Percentiles rank a stretch among this genome's conserved stretches.
Conservation (phyloP, 345 rosid genomes). For the Laguncularia racemosa region DNA sequence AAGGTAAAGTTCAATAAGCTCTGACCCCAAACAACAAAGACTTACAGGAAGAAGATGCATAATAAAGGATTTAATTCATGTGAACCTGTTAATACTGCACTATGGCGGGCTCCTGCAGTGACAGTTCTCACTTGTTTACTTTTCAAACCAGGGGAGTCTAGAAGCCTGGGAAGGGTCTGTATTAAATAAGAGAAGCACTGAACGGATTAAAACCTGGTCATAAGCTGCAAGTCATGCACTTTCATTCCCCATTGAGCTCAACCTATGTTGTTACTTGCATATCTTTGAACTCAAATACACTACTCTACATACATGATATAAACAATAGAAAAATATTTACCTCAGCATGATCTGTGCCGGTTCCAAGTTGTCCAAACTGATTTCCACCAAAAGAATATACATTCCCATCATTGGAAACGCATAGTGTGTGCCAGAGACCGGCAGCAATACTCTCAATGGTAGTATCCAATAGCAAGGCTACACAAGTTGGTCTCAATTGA, state of each 20-base stretch:
- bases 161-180: constrained; percentile 51
- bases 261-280: too few relatives aligned
- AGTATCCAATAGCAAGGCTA: constrained; percentile 41
- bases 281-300: constrained; percentile 1
- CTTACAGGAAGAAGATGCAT: background rate
- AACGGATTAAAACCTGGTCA: background rate
- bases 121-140: constrained; percentile 38
- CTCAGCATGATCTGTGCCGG: constrained; percentile 71
- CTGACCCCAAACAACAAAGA: background rate
- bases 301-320: background rate
- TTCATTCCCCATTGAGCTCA: too few relatives aligned
- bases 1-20: background rate
- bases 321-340: constrained; percentile 16
- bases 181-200: background rate
- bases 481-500: constrained; percentile 55
- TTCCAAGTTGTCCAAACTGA: constrained; percentile 86
- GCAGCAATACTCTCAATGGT: constrained; percentile 51
- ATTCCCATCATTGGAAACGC: constrained; percentile 50
- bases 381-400: constrained; percentile 81
- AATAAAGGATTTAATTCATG: background rate
- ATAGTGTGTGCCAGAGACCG: constrained; percentile 83
- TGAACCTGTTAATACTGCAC: constrained; percentile 62
- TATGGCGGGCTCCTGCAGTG: constrained; percentile 84
- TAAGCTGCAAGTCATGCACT: background rate
- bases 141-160: constrained; percentile 59